phyloP scores from a whole-genome alignment of 2,329 filamentous ascomycete species.

The Epichloe coenophiala region DNA sequence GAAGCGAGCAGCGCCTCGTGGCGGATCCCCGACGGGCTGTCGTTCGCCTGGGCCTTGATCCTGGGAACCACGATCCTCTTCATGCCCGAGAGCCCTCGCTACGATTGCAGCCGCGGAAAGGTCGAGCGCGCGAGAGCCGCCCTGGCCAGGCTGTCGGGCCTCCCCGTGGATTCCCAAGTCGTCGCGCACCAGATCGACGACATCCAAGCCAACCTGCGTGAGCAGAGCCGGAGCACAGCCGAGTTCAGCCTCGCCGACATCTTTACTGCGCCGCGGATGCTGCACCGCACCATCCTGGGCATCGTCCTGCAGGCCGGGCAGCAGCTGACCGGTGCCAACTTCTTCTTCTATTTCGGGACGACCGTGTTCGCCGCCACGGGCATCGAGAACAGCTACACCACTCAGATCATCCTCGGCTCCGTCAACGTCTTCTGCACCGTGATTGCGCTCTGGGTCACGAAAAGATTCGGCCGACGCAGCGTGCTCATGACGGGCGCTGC shows the following conservation, averaged over 20 bases:
- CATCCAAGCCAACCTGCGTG: constrained; percentile 35
- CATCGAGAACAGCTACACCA: constrained; percentile 50
- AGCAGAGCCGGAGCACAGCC: constrained; percentile 30
- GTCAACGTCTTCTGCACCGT: constrained; percentile 58
- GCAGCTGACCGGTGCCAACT: constrained; percentile 56
- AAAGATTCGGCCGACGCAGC: constrained; percentile 49
- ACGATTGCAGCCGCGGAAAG: constrained; percentile 32
- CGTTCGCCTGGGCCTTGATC: constrained; percentile 40
- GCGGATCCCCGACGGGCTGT: constrained; percentile 48
- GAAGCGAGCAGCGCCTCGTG: constrained; percentile 37
- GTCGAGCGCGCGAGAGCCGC: constrained; percentile 33
- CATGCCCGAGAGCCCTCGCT: constrained; percentile 42
- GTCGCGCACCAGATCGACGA: constrained; percentile 37
- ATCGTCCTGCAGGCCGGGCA: constrained; percentile 51
- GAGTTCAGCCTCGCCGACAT: constrained; percentile 43
- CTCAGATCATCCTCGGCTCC: constrained; percentile 52
- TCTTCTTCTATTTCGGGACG: constrained; percentile 54
- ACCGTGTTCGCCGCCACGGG: constrained; percentile 55
- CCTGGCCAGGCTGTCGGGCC: constrained; percentile 32
- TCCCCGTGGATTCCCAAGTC: constrained; percentile 21
- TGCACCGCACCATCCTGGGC: constrained; percentile 49
- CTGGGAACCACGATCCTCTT: constrained; percentile 36
- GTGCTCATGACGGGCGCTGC: constrained; percentile 49
- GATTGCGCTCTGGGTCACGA: constrained; percentile 49
- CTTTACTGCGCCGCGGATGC: constrained; percentile 54